These are phyloP conservation scores for Serendipita sp. DNA, from an alignment of 768 basidiomycete species.

Conservation along the genomic window DNA sequence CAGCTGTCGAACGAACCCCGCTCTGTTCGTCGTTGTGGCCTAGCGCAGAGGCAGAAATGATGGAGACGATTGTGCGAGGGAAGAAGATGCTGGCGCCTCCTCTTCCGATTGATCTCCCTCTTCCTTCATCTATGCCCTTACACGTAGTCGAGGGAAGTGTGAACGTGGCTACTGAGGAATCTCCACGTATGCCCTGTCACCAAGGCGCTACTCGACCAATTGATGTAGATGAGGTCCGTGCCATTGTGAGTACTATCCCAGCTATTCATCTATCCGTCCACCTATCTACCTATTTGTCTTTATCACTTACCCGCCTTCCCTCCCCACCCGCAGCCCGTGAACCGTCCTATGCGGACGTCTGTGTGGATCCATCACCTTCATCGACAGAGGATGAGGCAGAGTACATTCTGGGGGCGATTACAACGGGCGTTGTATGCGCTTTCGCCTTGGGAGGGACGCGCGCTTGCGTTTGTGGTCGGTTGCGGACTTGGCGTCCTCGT, in stretches of 20 bases:
- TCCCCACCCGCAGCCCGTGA: background rate
- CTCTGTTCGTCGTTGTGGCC: background rate
- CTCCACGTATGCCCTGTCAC: background rate
- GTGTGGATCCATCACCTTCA: slow-evolving; percentile 13
- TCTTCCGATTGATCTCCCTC: no score
- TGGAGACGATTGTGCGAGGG: background rate
- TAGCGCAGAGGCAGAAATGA: background rate
- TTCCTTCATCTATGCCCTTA: background rate
- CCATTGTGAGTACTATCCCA: background rate
- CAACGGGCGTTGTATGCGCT: slow-evolving; percentile 50
- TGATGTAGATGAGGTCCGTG: background rate
- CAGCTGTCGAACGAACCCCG: background rate
- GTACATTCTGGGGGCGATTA: slow-evolving; percentile 42
- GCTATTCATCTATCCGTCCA: background rate
- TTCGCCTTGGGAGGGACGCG: slow-evolving; percentile 70
- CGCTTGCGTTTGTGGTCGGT: slow-evolving; percentile 70
- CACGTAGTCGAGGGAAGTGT: background rate
- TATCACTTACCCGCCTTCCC: no score
- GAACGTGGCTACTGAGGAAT: background rate
- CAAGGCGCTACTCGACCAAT: background rate
- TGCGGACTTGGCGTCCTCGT: slow-evolving; percentile 1
- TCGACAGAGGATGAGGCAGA: slow-evolving; percentile 11
- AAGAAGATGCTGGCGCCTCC: background rate
- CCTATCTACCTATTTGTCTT: background rate
- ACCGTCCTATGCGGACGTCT: background rate